Conservation (phyloP, 2,329 filamentous ascomycete species). For the Hortaea werneckii region DNA sequence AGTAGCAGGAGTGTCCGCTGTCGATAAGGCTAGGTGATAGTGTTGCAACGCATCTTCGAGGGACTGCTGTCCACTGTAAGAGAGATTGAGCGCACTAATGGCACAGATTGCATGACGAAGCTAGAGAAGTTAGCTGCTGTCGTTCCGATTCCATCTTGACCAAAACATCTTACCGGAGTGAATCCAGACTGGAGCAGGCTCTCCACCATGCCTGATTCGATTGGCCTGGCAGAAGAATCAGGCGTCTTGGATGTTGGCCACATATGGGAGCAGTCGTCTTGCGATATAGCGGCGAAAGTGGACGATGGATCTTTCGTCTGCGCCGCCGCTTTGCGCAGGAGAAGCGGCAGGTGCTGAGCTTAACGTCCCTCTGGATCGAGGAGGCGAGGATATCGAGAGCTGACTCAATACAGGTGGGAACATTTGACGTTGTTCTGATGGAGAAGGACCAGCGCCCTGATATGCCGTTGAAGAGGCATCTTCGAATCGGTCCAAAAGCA, state of each 20-base stretch:
- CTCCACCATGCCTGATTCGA: background rate
- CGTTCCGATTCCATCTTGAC: background rate
- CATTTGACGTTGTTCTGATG: too few relatives aligned
- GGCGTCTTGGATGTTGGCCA: too few relatives aligned
- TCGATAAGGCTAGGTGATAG: constrained; percentile 42
- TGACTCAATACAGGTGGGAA: constrained; percentile 1
- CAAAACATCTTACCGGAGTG: background rate
- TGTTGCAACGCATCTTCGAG: constrained; percentile 43
- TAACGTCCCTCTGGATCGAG: background rate
- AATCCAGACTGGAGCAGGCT: background rate
- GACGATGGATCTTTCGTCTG: constrained; percentile 13
- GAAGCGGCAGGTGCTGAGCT: background rate
- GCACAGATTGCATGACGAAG: constrained; percentile 50
- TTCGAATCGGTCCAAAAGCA: constrained; percentile 42
- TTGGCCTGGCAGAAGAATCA: too few relatives aligned
- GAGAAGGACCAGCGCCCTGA: too few relatives aligned
- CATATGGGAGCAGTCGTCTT: constrained; percentile 12
- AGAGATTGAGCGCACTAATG: constrained; percentile 44
- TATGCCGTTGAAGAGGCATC: constrained; percentile 21
- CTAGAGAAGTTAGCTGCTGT: constrained; percentile 21
- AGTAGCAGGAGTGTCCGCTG: constrained; percentile 35
- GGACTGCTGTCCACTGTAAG: constrained; percentile 33
- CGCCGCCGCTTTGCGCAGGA: background rate
- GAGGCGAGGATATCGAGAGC: constrained; percentile 14
- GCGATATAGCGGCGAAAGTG: constrained; percentile 21